phyloP scores from a whole-genome alignment of 768 basidiomycete species.

The Clavaria fumosa region DNA sequence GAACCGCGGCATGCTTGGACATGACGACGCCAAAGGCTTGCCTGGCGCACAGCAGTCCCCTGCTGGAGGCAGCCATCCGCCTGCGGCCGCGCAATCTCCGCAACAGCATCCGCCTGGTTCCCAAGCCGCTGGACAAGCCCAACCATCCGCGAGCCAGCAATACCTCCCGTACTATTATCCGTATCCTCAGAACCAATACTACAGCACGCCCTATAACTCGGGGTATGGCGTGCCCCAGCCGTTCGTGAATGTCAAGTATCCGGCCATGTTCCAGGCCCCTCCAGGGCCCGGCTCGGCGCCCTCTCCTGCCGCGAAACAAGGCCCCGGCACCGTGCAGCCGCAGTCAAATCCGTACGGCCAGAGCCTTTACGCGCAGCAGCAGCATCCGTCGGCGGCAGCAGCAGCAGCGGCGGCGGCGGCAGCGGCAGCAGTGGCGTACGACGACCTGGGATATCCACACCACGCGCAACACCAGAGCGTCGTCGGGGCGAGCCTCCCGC shows the following conservation, averaged over 20 bases:
- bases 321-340: constrained; percentile 34
- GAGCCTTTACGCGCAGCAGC: constrained; percentile 51
- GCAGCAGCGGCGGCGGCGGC: no score
- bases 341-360: constrained; percentile 47
- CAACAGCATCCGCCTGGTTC: constrained; percentile 37
- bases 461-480: constrained; percentile 38
- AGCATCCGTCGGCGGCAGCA: no score
- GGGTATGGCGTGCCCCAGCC: constrained; percentile 46
- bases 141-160: constrained; percentile 46
- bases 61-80: constrained; percentile 32
- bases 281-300: constrained; percentile 52
- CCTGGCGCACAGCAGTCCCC: constrained; percentile 44
- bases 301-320: constrained; percentile 53
- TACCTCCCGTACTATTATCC: constrained; percentile 44
- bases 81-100: constrained; percentile 33
- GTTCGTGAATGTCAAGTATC: constrained; percentile 50
- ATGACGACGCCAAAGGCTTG: constrained; percentile 65
- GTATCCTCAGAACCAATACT: constrained; percentile 69
- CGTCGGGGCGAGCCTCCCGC: no score
- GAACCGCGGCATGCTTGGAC: constrained; percentile 46
- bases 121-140: constrained; percentile 38
- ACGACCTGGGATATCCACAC: constrained; percentile 39
- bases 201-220: constrained; percentile 50
- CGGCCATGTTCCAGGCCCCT: constrained; percentile 57
- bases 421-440: constrained; percentile 25